Percentiles rank a stretch among this genome's conserved stretches.
phyloP scores from a whole-genome alignment of 768 basidiomycete genomes.

The Kwoniella europaea region DNA sequence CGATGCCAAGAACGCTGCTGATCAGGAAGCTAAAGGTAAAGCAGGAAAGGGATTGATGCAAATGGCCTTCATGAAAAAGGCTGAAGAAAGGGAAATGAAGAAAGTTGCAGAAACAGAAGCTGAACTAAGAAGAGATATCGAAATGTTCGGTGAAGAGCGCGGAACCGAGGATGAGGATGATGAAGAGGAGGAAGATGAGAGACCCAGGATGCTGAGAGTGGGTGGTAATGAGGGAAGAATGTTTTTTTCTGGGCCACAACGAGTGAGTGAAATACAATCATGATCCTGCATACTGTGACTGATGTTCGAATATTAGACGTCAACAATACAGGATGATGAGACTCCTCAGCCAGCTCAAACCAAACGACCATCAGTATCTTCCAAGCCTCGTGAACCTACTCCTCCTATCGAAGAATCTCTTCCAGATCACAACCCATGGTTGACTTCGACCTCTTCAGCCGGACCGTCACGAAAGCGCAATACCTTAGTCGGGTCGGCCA shows the following conservation, averaged over 20 bases:
- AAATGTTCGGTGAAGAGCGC: conserved; percentile 57
- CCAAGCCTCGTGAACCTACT: conserved; percentile 26
- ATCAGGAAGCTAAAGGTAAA: conserved; percentile 43
- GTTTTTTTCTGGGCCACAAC: conserved; percentile 54
- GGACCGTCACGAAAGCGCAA: conserved; percentile 74
- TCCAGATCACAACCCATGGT: conserved; percentile 78
- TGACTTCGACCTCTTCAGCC: conserved; percentile 61
- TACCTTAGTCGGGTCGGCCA: conserved; percentile 63
- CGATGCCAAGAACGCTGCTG: conserved; percentile 57
- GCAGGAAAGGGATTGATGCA: conserved; percentile 75
- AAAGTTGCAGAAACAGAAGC: conserved; percentile 70
- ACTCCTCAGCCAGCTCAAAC: conserved; percentile 13
- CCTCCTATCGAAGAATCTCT: conserved; percentile 33
- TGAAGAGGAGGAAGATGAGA: conserved; percentile 36
- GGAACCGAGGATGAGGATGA: conserved; percentile 57
- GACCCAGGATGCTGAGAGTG: conserved; percentile 51
- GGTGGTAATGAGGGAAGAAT: conserved; percentile 59
- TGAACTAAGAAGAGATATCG: conserved; percentile 75
- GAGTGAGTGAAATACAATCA: conserved; percentile 17
- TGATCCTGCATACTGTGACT: neutral
- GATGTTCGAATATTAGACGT: neutral
- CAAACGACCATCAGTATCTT: conserved; percentile 24
- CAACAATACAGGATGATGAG: conserved; percentile 4
- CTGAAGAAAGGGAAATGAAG: conserved; percentile 70
- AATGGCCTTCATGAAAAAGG: conserved; percentile 99